phyloP scores from a whole-genome alignment of 73 alveolate genomes.

The Tetrahymena borealis region DNA sequence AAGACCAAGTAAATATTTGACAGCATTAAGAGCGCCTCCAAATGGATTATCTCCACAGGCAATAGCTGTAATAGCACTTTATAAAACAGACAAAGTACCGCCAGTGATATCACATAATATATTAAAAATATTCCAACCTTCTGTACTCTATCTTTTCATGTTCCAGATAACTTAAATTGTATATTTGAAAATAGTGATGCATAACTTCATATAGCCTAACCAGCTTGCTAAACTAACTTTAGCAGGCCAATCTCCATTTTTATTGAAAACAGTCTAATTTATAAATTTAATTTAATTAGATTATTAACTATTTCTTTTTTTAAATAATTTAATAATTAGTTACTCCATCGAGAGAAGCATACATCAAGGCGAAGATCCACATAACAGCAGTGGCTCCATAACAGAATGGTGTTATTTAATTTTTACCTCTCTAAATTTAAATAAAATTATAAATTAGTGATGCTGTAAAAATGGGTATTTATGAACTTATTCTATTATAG shows the following conservation, averaged over 20 bases:
- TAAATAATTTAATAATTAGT: neutral
- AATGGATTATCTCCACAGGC: neutral
- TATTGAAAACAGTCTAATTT: neutral
- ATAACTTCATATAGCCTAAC: neutral
- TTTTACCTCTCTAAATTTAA: neutral
- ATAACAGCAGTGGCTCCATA: neutral
- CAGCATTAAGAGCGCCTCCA: neutral
- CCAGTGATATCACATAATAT: neutral
- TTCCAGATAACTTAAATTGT: neutral
- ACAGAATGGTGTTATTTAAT: neutral
- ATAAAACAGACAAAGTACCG: neutral
- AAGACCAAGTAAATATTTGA: neutral
- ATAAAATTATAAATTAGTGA: too few relatives aligned
- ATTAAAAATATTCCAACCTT: neutral
- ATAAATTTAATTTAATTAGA: neutral
- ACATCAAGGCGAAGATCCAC: neutral
- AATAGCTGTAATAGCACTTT: neutral
- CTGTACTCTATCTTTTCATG: neutral
- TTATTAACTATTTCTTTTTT: neutral
- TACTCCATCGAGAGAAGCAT: neutral
- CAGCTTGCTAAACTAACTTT: neutral
- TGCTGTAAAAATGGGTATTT: too few relatives aligned
- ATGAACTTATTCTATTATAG: too few relatives aligned
- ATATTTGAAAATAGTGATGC: neutral
- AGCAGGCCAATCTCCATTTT: neutral